These are phyloP conservation scores for Mortierella sp. DNA, from an alignment of 371 early-diverging fungal species.

Conservation along the genomic window DNA sequence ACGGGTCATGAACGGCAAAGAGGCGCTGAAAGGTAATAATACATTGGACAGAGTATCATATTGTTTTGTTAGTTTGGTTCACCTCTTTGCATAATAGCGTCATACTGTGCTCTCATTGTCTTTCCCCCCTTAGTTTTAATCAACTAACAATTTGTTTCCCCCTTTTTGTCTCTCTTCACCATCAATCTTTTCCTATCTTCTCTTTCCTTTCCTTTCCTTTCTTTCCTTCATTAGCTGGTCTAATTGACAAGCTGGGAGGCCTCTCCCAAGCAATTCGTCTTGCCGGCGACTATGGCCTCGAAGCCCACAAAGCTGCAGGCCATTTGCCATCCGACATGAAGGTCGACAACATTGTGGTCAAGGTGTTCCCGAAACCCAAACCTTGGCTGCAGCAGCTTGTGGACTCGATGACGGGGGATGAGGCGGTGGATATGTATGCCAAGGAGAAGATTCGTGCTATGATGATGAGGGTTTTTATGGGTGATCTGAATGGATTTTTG, in stretches of 20 bases:
- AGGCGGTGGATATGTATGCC: constrained; percentile 56
- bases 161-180: too few relatives aligned
- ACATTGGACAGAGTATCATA: not conserved
- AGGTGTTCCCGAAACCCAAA: constrained; percentile 60
- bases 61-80: not conserved
- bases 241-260: constrained; percentile 70
- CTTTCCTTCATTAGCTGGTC: constrained; percentile 43
- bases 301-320: constrained; percentile 45
- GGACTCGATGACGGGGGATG: constrained; percentile 53
- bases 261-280: constrained; percentile 58
- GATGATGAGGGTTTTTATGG: constrained; percentile 48
- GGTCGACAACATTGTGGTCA: constrained; percentile 50
- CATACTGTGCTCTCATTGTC: not conserved
- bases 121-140: not conserved
- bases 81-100: not conserved
- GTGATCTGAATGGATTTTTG: constrained; percentile 22
- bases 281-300: constrained; percentile 60
- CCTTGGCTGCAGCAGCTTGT: constrained; percentile 43
- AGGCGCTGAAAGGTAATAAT: constrained; percentile 60
- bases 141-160: not conserved
- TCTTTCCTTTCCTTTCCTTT: not conserved
- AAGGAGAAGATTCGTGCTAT: constrained; percentile 42
- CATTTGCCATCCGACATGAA: constrained; percentile 38
- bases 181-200: too few relatives aligned
- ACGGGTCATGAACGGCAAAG: constrained; percentile 68